These are phyloP conservation scores for Chondrus crispus DNA, from an alignment of 23 red algal genomes.

Conservation along the genomic window DNA sequence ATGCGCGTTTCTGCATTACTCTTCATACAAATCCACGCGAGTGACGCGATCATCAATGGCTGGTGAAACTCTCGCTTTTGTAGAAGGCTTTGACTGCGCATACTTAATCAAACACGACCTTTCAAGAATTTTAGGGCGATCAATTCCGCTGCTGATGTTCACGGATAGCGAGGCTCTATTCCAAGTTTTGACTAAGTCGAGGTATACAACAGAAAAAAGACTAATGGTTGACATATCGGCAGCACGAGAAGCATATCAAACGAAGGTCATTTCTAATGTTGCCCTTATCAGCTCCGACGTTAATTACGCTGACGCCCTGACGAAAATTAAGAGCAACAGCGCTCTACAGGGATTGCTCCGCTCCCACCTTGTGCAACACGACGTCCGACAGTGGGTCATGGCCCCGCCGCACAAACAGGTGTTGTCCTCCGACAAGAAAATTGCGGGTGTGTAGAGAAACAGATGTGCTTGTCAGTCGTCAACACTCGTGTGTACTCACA, in stretches of 20 bases:
- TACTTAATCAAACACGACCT: slow-evolving; percentile 14
- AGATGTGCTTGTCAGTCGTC: no score
- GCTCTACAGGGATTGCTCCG: neutral
- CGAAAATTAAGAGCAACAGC: neutral
- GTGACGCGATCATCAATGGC: neutral
- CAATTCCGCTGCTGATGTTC: neutral
- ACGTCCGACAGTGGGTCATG: no score
- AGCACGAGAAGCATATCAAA: neutral
- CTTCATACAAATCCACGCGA: neutral
- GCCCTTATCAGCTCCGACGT: neutral
- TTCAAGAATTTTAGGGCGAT: neutral
- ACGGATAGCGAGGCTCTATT: neutral
- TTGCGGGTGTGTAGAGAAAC: no score
- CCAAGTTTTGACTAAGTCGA: neutral
- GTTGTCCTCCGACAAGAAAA: no score
- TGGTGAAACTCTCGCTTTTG: slow-evolving; percentile 11
- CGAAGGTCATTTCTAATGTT: slow-evolving; percentile 7
- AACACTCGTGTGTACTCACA: no score
- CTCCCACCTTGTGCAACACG: no score
- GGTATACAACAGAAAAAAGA: neutral
- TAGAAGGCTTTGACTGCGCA: slow-evolving; percentile 5
- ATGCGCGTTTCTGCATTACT: neutral
- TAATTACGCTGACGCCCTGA: neutral
- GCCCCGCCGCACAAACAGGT: no score
- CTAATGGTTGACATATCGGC: neutral